Evolutionary conservation across 768 basidiomycete genomes (phyloP).

Genomic region (Steccherinum ochraceum): DNA sequence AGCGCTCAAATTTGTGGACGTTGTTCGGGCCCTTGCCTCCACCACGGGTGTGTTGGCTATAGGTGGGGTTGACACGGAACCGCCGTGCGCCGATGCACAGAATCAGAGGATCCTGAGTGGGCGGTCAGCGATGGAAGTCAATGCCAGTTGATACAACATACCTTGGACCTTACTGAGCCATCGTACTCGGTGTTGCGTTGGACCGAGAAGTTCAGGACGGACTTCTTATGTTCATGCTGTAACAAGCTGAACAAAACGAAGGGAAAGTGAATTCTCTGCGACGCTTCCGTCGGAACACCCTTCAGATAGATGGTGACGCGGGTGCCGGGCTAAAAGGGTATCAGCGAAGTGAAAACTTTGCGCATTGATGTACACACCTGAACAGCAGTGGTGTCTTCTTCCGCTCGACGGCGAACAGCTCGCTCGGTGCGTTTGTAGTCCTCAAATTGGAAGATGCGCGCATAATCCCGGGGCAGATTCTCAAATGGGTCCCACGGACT

Average conservation of each 20-base stretch:
- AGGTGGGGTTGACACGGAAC: slow-evolving; percentile 78
- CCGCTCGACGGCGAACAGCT: slow-evolving; percentile 57
- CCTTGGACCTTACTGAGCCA: slow-evolving; percentile 88
- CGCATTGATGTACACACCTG: slow-evolving; percentile 63
- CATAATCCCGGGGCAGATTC: slow-evolving; percentile 91
- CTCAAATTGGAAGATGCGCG: slow-evolving; percentile 94
- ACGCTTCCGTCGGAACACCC: slow-evolving; percentile 64
- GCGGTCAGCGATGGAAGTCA: background rate
- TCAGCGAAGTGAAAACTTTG: too few species aligned
- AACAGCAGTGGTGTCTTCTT: slow-evolving; percentile 51
- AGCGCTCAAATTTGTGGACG: slow-evolving; percentile 95
- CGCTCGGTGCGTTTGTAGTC: slow-evolving; percentile 86
- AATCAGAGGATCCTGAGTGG: slow-evolving; percentile 71
- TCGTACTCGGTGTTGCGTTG: slow-evolving; percentile 94
- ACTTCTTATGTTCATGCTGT: slow-evolving; percentile 95
- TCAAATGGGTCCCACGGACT: slow-evolving; percentile 98
- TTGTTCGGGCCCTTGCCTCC: slow-evolving; percentile 93
- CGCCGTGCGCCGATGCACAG: slow-evolving; percentile 87
- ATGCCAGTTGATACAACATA: slow-evolving; percentile 19
- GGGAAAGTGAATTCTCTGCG: slow-evolving; percentile 29
- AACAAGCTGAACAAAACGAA: slow-evolving; percentile 75
- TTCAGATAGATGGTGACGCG: slow-evolving; percentile 75
- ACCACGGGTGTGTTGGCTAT: slow-evolving; percentile 87
- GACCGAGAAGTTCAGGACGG: slow-evolving; percentile 86
- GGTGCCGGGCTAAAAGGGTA: slow-evolving; percentile 73